Evolutionary conservation across 371 early-diverging fungal species (phyloP).

Genomic region (Chytridium lagenaria): DNA sequence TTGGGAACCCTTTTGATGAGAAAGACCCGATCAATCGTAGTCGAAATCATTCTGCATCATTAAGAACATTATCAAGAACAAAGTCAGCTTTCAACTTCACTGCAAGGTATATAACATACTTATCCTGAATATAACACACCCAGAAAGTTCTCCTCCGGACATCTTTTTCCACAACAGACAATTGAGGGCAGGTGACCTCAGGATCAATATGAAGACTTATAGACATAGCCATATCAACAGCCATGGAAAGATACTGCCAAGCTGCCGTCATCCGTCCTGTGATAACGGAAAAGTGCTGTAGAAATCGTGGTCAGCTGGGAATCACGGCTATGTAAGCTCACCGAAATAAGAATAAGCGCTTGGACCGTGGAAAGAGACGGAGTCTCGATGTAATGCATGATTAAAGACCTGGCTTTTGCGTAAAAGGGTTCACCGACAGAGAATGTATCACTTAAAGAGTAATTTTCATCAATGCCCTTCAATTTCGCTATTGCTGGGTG

Average conservation of each 20-base stretch:
- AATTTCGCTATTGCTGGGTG: not conserved
- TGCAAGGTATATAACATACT: not conserved
- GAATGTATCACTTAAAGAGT: not conserved
- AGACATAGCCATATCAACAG: slow-evolving; percentile 1
- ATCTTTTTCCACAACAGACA: slow-evolving; percentile 7
- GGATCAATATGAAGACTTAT: not conserved
- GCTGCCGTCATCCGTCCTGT: slow-evolving; percentile 14
- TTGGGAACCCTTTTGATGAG: not conserved
- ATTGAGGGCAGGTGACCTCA: not conserved
- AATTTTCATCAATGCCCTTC: not conserved
- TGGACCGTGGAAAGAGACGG: slow-evolving; percentile 6
- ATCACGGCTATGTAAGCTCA: too few species aligned
- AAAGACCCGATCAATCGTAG: not conserved
- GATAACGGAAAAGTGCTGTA: slow-evolving; percentile 14
- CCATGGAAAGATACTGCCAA: slow-evolving; percentile 18
- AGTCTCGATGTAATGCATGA: slow-evolving; percentile 10
- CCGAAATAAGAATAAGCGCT: not conserved
- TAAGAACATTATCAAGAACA: not conserved
- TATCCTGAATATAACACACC: slow-evolving; percentile 12
- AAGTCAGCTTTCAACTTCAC: not conserved
- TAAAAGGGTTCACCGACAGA: slow-evolving; percentile 4
- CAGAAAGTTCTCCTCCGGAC: not conserved
- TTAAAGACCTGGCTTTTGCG: not conserved
- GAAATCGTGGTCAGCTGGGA: too few species aligned
- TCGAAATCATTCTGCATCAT: slow-evolving; percentile 6